Base-by-base conservation (phyloP, 495 filamentous ascomycete genomes). In the Penicillium ochrochloron region DNA sequence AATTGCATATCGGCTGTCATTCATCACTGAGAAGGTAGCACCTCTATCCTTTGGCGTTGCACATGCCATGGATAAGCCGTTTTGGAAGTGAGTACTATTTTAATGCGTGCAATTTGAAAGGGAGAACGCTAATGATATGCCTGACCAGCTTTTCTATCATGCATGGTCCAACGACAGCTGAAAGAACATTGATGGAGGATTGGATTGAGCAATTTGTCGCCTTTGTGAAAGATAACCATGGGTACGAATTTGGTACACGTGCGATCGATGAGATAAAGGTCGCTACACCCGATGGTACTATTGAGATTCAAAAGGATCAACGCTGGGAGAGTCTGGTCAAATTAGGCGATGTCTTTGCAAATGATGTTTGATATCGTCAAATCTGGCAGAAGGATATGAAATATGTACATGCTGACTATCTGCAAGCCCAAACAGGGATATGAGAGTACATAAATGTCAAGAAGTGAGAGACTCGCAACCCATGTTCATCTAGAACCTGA, bases 21-120 rank as follows among this genome's bases (percentile, higher is more conserved):
- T 72, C 31, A 73, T 74, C 52, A 71, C 68, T 9, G 67, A 73
- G 0, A 67, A 72, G 21, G 68, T 74, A 10, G 64, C 68, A 0
- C 70, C 70, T 1, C 15, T 39, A 1, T 62, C 66, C 15, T 73
- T 67, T 58, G 69, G 72, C 1, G 72, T 74, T 2, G 63, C 67
- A 7, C 69, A 74, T 60, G 72, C 67, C 12, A 74, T 72, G 69
- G 74, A 73, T 33, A 64, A 65, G 27, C 67, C 69, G 3, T 66
- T 73, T 15, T 73, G 70, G 70, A 76, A 72, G 70, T 74, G 31
- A 69, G n/a, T n/a, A n/a, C n/a, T n/a, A n/a, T n/a, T n/a, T n/a
- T n/a, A n/a, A n/a, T n/a, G n/a, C n/a, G n/a, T n/a, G n/a, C n/a
- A n/a, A n/a, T n/a, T n/a, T n/a, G n/a, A n/a, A n/a, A n/a, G n/a